Conservation (phyloP, 768 basidiomycete species). For the Lentinula detonsa region DNA sequence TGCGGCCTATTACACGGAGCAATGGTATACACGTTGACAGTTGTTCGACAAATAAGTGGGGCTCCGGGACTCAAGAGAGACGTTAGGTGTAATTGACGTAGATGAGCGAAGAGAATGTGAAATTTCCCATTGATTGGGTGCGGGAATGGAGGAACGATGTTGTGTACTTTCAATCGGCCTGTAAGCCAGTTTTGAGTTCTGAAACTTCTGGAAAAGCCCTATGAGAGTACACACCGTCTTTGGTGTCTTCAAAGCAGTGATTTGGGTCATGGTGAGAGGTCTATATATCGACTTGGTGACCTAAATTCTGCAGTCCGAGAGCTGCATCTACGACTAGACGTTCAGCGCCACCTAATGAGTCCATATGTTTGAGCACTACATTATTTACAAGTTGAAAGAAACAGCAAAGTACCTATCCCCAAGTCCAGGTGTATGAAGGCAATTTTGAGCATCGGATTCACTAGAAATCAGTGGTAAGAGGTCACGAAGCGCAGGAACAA, state of each 20-base stretch:
- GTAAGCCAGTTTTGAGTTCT: slow-evolving; percentile 20
- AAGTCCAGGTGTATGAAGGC: slow-evolving; percentile 94
- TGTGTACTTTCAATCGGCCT: slow-evolving; percentile 80
- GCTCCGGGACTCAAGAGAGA: slow-evolving; percentile 50
- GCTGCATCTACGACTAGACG: slow-evolving; percentile 94
- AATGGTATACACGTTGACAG: slow-evolving; percentile 89
- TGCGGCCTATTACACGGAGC: slow-evolving; percentile 56
- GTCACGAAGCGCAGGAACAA: background rate
- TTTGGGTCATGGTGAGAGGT: slow-evolving; percentile 87
- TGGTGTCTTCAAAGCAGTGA: slow-evolving; percentile 92
- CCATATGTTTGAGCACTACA: slow-evolving; percentile 7
- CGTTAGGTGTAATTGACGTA: slow-evolving; percentile 77
- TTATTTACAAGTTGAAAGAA: too few relatives aligned
- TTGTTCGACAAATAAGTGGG: slow-evolving; percentile 84
- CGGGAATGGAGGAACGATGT: slow-evolving; percentile 72
- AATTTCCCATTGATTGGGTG: slow-evolving; percentile 74
- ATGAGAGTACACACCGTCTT: slow-evolving; percentile 57
- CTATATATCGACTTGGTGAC: slow-evolving; percentile 87
- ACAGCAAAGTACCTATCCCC: slow-evolving; percentile 65
- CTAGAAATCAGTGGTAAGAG: background rate
- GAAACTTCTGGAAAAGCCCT: too few relatives aligned
- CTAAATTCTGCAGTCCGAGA: slow-evolving; percentile 75
- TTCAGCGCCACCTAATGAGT: slow-evolving; percentile 80
- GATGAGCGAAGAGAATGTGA: slow-evolving; percentile 85
- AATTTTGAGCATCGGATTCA: slow-evolving; percentile 35